Percentiles rank a stretch among this genome's conserved stretches.
Evolutionary conservation across 1,139 yeast species (phyloP).

Genomic region (Suhomyces ambrosiae): DNA sequence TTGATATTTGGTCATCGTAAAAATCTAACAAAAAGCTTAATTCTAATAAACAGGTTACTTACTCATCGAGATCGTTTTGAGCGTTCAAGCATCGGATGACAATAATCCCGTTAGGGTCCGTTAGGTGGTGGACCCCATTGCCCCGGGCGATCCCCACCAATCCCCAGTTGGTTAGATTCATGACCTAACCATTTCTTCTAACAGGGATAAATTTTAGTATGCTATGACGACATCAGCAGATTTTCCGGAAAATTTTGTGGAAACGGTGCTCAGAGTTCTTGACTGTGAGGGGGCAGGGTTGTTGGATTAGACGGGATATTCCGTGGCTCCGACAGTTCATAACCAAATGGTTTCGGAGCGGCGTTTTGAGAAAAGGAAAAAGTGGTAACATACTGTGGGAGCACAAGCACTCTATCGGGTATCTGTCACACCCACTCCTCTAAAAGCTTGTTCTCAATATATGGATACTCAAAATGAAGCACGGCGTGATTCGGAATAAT

Average conservation of each 20-base stretch:
- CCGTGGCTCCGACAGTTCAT: neutral
- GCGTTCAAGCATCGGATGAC: too few relatives aligned
- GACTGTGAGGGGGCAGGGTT: neutral
- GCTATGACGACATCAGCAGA: slow-evolving; percentile 3
- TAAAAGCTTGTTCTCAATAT: too few relatives aligned
- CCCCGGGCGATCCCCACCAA: slow-evolving; percentile 3
- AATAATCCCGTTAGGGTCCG: neutral
- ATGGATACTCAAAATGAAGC: too few relatives aligned
- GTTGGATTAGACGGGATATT: neutral
- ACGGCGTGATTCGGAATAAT: neutral
- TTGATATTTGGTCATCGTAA: too few relatives aligned
- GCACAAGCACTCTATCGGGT: too few relatives aligned
- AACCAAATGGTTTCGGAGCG: neutral
- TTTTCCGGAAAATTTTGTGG: neutral
- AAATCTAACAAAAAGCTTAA: too few relatives aligned
- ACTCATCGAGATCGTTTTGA: too few relatives aligned
- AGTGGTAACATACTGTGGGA: too few relatives aligned
- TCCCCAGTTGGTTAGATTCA: slow-evolving; percentile 1
- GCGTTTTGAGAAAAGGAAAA: too few relatives aligned
- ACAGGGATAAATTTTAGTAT: neutral
- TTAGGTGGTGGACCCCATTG: neutral
- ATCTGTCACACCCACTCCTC: too few relatives aligned
- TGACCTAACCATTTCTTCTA: neutral
- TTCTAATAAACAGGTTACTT: too few relatives aligned
- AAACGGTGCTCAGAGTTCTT: neutral